Base-by-base conservation (phyloP, 495 filamentous ascomycete species). In the Podospora pseudoanserina region DNA sequence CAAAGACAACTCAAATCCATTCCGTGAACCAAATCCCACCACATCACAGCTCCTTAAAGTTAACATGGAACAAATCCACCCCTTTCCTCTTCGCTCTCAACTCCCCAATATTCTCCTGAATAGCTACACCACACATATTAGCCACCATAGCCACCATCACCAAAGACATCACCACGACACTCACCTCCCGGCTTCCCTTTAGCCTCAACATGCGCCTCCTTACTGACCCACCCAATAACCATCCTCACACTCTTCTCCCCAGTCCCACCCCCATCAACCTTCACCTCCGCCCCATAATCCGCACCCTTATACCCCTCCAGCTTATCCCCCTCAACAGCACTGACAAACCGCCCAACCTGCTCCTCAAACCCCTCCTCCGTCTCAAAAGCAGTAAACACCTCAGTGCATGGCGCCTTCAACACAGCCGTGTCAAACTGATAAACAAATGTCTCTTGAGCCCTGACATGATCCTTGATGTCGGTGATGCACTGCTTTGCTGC, bases 61-160 rank as follows among this genome's bases (percentile, higher is more conserved):
- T 19, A 20, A 68, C 71, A 67, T 72, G 71, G 64, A 70, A 72
- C 71, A 72, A 58, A 23, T 70, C 71, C 28, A 68, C 68, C 27
- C 61, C 28, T 66, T 56, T 67, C 66, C 68, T 44, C 59, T 18
- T 11, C 60, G 16, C n/a, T 59, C 71, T 59, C 63, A 72, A 9
- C 63, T 58, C n/a, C 6, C 65, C 55, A 28, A 72, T 72, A 60
- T 70, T 66, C 3, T 65, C 34, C 62, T 62, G 57, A 28, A 72
- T 69, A n/a, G 68, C 70, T 32, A 32, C 30, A 32, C 30, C 30
- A 32, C 30, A 32, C 30, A 32, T 32, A 7, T 32, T 32, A 32
- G 30, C 30, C 30, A 4, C 30, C 30, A 32, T 32, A 32, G 7
- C 30, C 30, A 32, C 7, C 30, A 32, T 32, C 30, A 32, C 5